Base-by-base conservation (phyloP, 306 rosid genomes). In the Fagus sylvatica region DNA sequence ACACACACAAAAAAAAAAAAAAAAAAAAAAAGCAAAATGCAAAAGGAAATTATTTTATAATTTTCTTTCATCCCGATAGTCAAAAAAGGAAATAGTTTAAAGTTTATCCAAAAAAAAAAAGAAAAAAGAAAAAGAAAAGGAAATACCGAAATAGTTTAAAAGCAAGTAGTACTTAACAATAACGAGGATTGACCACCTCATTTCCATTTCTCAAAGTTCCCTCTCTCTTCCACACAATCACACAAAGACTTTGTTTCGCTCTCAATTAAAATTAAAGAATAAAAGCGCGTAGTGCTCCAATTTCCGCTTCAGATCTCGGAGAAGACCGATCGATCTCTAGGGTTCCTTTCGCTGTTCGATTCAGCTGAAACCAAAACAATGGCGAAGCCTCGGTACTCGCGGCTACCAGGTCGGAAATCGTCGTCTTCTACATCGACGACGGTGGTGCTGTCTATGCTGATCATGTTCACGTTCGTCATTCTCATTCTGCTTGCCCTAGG, bases 401-500 rank as follows among this genome's bases (percentile, higher is more conserved):
- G 98, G 16, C 41, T 91, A 17, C 91, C 87, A 16, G 4, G 76
- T 16, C 93, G 98, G 49, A 96, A 90, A 71, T 74, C 97, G 0
- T 80, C 88, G 8, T 83, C 85, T 0, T 68, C 89, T 0, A 87
- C 88, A 5, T 84, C 85, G 0, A 68, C 89, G 0, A 88, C 97
- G 15, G 77, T 96, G 55, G 74, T 93, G 36, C 85, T 91, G 57
- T 77, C 93, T 36, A 39, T 88, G 82, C 91, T 96, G 53, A 75
- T 93, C 53, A 80, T 84, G 79, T 90, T 90, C 91, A 90, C 93
- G 77, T 88, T 93, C 87, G 93, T 87, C 79, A 78, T 91, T 28
- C 90, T 96, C 78, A 89, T 91, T 77, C 99, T 96, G 41, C 91
- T 96, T 71, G 93, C 91, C 15, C 93, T 96, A 53, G 98, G 99